Evolutionary conservation across 176 grass and related monocot species (phyloP), one percentile per base, ranked within the genome.

Genomic region (Stipa capillata): DNA sequence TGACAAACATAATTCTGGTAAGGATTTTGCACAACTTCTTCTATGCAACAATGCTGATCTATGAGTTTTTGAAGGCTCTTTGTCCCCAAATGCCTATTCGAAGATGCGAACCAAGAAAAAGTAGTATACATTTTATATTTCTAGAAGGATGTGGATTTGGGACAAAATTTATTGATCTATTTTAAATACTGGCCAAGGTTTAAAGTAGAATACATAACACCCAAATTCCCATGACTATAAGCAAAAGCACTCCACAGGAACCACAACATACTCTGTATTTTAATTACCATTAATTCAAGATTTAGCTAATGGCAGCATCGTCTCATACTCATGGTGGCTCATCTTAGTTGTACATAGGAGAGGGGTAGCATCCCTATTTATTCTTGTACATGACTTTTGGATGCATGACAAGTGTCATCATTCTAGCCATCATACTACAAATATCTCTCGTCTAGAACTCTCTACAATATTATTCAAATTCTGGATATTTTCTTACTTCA

Each of bases 41-140:
- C 91, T 86, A 97, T 92, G 70, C 77, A 88, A 80, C 89, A 83
- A 85, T 94, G 80, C 62, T 97, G 75, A 48, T 87, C 84, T 65
- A 97, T 97, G 85, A 97, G 91, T 86, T 97, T 97, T 56, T n/a
- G n/a, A 94, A 81, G 41, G 91, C 91, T 66, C 89, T 92, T 79
- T 94, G 94, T 82, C 91, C 91, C 37, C 94, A 91, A 78, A 97
- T 94, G 69, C 94, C 94, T 97, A 85, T 40, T 33, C 25, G 50
- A 36, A n/a, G n/a, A n/a, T n/a, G n/a, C n/a, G n/a, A n/a, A n/a
- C n/a, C n/a, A 85, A 64, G 18, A 73, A 72, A 74, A 34, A 45
- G 36, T 41, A 47, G 34, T 50, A 74, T 21, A 24, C 71, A 82
- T 33, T 42, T 35, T 65, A 73, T n/a, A n/a, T n/a, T n/a, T n/a